A percentile compares a stretch with the other conserved stretches of the same genome.
phyloP scores from a whole-genome alignment of 2,329 filamentous ascomycete genomes.

The Xylariaceae sp. region DNA sequence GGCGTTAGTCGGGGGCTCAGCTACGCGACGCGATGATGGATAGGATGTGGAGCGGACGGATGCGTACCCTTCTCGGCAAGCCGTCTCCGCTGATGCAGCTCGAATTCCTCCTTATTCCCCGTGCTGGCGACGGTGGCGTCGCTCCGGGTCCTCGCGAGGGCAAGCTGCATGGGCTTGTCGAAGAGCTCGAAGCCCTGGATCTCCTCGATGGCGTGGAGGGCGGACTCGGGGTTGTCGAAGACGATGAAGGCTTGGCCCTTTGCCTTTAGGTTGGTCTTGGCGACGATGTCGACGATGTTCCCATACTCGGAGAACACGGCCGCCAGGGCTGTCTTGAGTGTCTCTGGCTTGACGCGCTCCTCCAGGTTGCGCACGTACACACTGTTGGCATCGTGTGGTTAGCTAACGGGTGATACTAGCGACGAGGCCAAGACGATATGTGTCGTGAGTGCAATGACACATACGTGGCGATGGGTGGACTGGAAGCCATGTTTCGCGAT shows the following conservation, averaged over 20 bases:
- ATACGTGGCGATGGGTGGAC: slow-evolving; percentile 59
- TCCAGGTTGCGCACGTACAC: slow-evolving; percentile 80
- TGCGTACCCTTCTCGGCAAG: slow-evolving; percentile 80
- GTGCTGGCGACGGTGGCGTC: slow-evolving; percentile 78
- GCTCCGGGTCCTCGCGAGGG: slow-evolving; percentile 76
- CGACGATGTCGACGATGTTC: slow-evolving; percentile 75
- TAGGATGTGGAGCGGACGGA: too few species aligned
- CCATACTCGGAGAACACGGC: slow-evolving; percentile 89
- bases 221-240: slow-evolving; percentile 77
- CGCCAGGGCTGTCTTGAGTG: slow-evolving; percentile 66
- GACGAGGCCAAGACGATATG: slow-evolving; percentile 35
- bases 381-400: slow-evolving; percentile 36
- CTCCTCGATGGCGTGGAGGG: slow-evolving; percentile 76
- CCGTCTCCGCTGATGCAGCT: slow-evolving; percentile 77
- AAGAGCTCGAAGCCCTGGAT: slow-evolving; percentile 91
- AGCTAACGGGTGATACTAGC: slow-evolving; percentile 6
- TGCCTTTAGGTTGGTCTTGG: slow-evolving; percentile 83
- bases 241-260: slow-evolving; percentile 96
- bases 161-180: slow-evolving; percentile 81
- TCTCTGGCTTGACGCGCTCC: slow-evolving; percentile 80
- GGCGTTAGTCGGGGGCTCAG: background rate
- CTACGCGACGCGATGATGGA: background rate
- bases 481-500: slow-evolving; percentile 33
- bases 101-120: slow-evolving; percentile 75
- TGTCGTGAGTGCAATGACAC: slow-evolving; percentile 70